Conservation (phyloP, 345 rosid species). For the Lumnitzera racemosa region DNA sequence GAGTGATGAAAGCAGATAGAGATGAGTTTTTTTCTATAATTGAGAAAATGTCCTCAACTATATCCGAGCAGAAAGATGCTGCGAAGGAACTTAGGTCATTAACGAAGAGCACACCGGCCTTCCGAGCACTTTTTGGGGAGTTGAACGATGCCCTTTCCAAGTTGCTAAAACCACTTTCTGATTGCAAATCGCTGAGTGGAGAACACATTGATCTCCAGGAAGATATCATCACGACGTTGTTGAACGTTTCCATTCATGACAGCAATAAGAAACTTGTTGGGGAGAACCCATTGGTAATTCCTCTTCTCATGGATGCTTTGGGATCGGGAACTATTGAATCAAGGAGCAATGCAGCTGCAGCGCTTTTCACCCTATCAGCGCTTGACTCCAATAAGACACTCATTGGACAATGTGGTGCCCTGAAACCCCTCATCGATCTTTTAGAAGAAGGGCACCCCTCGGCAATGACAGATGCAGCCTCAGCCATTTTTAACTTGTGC, state of each 20-base stretch:
- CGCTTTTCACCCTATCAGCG: conserved; percentile 35
- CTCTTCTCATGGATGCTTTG: conserved; percentile 35
- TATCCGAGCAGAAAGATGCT: conserved; percentile 37
- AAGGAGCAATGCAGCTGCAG: conserved; percentile 48
- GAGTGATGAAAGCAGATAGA: conserved; percentile 13
- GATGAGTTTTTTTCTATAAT: conserved; percentile 28
- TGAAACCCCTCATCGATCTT: conserved; percentile 38
- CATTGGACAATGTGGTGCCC: conserved; percentile 46
- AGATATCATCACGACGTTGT: conserved; percentile 33
- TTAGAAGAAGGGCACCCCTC: conserved; percentile 32
- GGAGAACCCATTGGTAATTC: conserved; percentile 30
- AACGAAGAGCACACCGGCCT: conserved; percentile 34
- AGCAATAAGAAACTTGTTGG: conserved; percentile 27
- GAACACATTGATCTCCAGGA: conserved; percentile 33
- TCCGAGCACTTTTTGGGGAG: conserved; percentile 31
- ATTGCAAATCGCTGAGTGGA: conserved; percentile 4
- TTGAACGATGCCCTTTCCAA: conserved; percentile 20
- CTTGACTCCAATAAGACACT: conserved; percentile 22
- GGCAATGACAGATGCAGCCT: conserved; percentile 35
- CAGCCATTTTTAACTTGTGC: conserved; percentile 40
- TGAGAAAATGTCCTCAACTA: conserved; percentile 35
- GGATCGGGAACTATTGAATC: conserved; percentile 29
- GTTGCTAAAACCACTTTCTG: conserved; percentile 33
- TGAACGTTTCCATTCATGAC: conserved; percentile 39
- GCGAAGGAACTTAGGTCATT: conserved; percentile 36